Base-by-base conservation (phyloP, 163 green algal species). In the Scenedesmus sp. region DNA sequence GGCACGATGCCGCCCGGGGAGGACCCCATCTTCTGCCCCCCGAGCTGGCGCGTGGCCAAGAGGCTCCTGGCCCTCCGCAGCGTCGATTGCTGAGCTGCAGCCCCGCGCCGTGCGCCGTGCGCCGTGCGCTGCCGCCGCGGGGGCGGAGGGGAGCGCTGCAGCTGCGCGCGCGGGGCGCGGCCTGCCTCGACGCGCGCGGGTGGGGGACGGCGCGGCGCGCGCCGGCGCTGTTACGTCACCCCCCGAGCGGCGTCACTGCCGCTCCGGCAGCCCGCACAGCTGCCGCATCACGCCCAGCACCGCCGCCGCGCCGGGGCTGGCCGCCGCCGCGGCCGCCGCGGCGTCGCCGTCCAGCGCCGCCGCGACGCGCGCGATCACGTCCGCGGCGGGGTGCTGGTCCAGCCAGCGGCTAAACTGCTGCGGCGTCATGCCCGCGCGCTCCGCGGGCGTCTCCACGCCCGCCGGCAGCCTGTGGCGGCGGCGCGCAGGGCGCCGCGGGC, bases 341-440 rank as follows among this genome's bases (percentile, higher is more conserved):
- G 36, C 65, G 10, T 82, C 88, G 11, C 82, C 87, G 14, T 91
- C 87, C 60, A 96, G 72, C 36, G 90, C 90, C 0, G 63, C 75
- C 1, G 70, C 78, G 17, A 96, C 84, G 39, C 83, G 78, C 24
- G 78, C 70, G 10, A 93, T 51, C 28, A 84, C 84, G 42, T 96
- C 91, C 31, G 73, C 79, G 22, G 60, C 53, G 31, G 60, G 90
- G 84, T 97, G 92, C 60, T 89, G 83, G 78, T 98, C 95, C 76
- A 98, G 86, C 95, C 94, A 98, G 5, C 93, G 77, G 0, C 94
- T 98, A 86, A 96, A 98, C 91, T 97, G 93, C 20, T 77, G 65
- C 10, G 87, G 81, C 0, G 86, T 92, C 22, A 98, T 78, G 18
- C 88, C 84, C 14, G 83, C 90, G 14, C 89, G 87, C 64, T 90